Conservation (phyloP, 495 filamentous ascomycete species). For the Amniculicola lignicola region DNA sequence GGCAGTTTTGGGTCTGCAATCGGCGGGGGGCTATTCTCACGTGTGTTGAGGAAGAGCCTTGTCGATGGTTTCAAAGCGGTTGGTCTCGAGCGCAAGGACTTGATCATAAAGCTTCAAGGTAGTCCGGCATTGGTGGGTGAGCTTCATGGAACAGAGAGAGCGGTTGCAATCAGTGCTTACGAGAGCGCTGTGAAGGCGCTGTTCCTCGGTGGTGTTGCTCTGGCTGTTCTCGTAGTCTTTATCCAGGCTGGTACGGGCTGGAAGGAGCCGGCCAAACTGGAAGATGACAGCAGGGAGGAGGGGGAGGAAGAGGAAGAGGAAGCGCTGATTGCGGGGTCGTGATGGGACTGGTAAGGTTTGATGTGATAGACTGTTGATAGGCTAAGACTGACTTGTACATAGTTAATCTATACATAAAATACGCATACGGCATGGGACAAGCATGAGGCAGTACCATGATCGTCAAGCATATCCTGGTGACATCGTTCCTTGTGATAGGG, state of each 20-base stretch:
- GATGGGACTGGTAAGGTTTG: no score
- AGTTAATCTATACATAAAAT: no score
- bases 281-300: not conserved
- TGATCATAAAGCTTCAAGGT: conserved; percentile 63
- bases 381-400: no score
- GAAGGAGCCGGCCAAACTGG: conserved; percentile 36
- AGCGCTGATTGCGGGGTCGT: conserved; percentile 12
- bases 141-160: conserved; percentile 52
- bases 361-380: no score
- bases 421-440: no score
- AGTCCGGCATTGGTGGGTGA: conserved; percentile 61
- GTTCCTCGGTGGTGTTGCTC: conserved; percentile 54
- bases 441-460: no score
- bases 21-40: conserved; percentile 69
- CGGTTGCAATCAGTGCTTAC: conserved; percentile 63
- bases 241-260: conserved; percentile 71
- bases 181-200: conserved; percentile 55
- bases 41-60: conserved; percentile 55
- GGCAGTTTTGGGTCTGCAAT: conserved; percentile 73
- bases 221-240: conserved; percentile 54
- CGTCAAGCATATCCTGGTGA: no score
- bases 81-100: conserved; percentile 47
- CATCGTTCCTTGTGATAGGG: no score
- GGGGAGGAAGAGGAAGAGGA: conserved; percentile 21
- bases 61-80: conserved; percentile 56